Evolutionary conservation across 345 rosid genomes (phyloP), one percentile per base, ranked within the genome.

Genomic region (Ceriops zippeliana): DNA sequence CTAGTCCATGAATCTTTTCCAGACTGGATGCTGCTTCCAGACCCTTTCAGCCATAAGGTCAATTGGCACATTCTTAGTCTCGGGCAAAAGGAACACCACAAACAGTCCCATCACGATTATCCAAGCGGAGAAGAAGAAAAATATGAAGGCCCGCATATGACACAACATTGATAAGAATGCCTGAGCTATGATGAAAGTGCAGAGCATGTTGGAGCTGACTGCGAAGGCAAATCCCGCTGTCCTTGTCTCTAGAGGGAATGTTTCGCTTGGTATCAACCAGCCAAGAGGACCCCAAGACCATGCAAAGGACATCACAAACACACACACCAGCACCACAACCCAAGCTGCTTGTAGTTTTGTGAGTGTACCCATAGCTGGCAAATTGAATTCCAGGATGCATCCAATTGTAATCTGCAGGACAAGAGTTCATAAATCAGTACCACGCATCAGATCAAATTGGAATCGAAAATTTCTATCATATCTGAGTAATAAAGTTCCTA

Each of bases 151-250:
- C 1, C 47, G 24, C 74, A 75, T 58, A 21, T 60, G 47, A 16
- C 78, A 75, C 58, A 70, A 6, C 74, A 75, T 69, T 11, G 70
- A 75, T 21, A 70, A 60, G 73, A 75, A 75, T 9, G 74, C 74
- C 51, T 61, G 67, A 52, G 76, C 61, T n/a, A 73, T 73, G 22
- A 73, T 17, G 46, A 67, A 67, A 8, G 71, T 67, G 47, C 20
- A 73, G 24, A 52, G 32, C 76, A 61, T 65, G 37, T 72, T 72
- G 24, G 75, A 28, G 70, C 75, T 65, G 47, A 65, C 52, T 22
- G 65, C 65, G 16, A 65, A 58, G 8, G 75, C 70, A 24, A 65
- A 72, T 24, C 75, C 70, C 9, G 34, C 63, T 31, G 70, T 58
- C 49, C 75, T 72, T 4, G 65, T 64, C 65, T 58, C 70, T 15